phyloP scores from a whole-genome alignment of 495 filamentous ascomycete genomes.

The Rhypophila decipiens region DNA sequence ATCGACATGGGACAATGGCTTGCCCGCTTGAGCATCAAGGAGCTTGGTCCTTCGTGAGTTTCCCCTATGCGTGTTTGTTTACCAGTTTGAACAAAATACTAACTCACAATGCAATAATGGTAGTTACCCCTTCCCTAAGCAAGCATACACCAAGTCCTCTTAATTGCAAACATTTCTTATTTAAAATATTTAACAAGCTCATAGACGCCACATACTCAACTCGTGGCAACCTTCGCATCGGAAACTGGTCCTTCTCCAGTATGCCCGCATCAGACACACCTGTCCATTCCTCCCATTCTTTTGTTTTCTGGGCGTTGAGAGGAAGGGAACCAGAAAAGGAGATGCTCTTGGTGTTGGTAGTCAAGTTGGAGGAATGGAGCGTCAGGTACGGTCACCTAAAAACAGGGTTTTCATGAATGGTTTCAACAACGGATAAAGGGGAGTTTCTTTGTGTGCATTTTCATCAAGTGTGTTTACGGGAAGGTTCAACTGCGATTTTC shows the following conservation, averaged over 20 bases:
- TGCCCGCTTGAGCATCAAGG: constrained; percentile 82
- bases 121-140: constrained; percentile 79
- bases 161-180: neutral
- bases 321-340: neutral
- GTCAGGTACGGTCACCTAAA: constrained; percentile 8
- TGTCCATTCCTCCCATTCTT: neutral
- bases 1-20: constrained; percentile 95
- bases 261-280: neutral
- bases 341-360: too few relatives aligned
- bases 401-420: constrained; percentile 17
- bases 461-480: too few relatives aligned
- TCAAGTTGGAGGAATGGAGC: neutral
- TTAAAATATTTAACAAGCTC: too few relatives aligned
- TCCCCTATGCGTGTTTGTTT: too few relatives aligned
- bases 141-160: constrained; percentile 55
- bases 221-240: too few relatives aligned
- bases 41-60: constrained; percentile 84
- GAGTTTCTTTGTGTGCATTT: constrained; percentile 1
- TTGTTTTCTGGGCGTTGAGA: constrained; percentile 18
- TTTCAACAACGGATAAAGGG: constrained; percentile 24
- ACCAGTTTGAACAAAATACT: too few relatives aligned
- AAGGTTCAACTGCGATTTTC: neutral
- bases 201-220: too few relatives aligned
- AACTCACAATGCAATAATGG: neutral
- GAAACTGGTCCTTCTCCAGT: too few relatives aligned